Evolutionary conservation across 2,329 filamentous ascomycete genomes (phyloP).

Genomic region (Zarea fungicola): DNA sequence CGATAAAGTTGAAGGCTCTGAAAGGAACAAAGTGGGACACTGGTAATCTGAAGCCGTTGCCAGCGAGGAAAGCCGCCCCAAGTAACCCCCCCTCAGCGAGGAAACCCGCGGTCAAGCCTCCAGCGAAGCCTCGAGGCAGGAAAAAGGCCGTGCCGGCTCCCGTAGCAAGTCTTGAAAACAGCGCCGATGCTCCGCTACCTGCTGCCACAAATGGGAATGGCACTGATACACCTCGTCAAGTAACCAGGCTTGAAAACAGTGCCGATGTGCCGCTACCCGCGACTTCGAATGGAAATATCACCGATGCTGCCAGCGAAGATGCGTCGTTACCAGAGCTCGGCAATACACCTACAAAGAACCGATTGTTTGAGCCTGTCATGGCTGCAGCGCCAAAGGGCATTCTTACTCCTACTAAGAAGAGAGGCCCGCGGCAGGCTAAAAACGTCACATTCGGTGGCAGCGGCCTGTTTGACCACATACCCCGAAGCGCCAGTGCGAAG

Average conservation of each 20-base stretch:
- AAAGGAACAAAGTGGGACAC: constrained; percentile 35
- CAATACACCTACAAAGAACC: constrained; percentile 12
- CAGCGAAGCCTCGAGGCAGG: constrained; percentile 11
- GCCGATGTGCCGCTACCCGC: too few relatives aligned
- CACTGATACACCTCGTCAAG: too few relatives aligned
- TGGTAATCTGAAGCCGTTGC: constrained; percentile 18
- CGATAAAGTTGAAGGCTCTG: constrained; percentile 32
- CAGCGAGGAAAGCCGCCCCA: constrained; percentile 17
- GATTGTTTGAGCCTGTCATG: constrained; percentile 8
- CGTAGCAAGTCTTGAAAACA: constrained; percentile 1
- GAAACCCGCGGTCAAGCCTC: constrained; percentile 2
- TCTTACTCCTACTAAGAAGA: constrained; percentile 47
- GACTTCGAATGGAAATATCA: too few relatives aligned
- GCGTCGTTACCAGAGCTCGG: neutral
- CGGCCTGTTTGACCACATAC: constrained; percentile 47
- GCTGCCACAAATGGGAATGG: constrained; percentile 1
- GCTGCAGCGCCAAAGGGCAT: constrained; percentile 45
- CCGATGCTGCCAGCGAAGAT: neutral
- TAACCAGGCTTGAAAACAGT: too few relatives aligned
- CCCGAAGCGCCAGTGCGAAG: constrained; percentile 30
- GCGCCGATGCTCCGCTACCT: constrained; percentile 9
- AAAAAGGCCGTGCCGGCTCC: constrained; percentile 3
- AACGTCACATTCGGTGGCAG: constrained; percentile 49
- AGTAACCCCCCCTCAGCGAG: constrained; percentile 19
- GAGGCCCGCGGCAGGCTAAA: constrained; percentile 39